phyloP scores from a whole-genome alignment of 2,329 filamentous ascomycete genomes.

The Cryphonectria carpinicola region DNA sequence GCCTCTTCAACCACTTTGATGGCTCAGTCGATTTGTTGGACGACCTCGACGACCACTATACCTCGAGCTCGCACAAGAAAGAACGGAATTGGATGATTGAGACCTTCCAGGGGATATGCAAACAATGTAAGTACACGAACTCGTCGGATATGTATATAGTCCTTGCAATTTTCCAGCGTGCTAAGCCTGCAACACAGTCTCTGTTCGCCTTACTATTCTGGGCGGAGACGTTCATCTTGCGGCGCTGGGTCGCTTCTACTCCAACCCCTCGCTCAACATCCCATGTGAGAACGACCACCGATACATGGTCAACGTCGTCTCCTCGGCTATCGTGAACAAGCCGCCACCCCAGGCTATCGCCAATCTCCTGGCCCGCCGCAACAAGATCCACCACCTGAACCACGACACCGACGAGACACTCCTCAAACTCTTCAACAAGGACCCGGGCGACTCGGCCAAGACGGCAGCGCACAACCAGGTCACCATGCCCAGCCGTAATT shows the following conservation, averaged over 20 bases:
- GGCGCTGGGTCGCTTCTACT: slow-evolving; percentile 92
- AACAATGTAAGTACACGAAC: slow-evolving; percentile 56
- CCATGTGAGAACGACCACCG: slow-evolving; percentile 82
- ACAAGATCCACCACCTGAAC: slow-evolving; percentile 76
- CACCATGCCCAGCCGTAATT: slow-evolving; percentile 93
- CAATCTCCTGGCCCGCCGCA: slow-evolving; percentile 86
- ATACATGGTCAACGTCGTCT: slow-evolving; percentile 94
- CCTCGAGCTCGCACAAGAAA: slow-evolving; percentile 85
- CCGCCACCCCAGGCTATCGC: slow-evolving; percentile 86
- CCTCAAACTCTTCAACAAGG: slow-evolving; percentile 87
- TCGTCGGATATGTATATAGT: too few species aligned
- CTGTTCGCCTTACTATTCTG: slow-evolving; percentile 87
- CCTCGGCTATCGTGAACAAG: slow-evolving; percentile 94
- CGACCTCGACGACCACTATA: slow-evolving; percentile 95
- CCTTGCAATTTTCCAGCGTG: neutral
- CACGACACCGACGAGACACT: slow-evolving; percentile 86
- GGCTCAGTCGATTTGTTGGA: slow-evolving; percentile 91
- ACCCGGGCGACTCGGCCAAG: slow-evolving; percentile 78
- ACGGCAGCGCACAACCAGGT: slow-evolving; percentile 76
- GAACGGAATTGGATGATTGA: slow-evolving; percentile 81
- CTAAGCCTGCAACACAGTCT: slow-evolving; percentile 48
- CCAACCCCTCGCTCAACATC: slow-evolving; percentile 78
- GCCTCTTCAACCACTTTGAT: slow-evolving; percentile 92
- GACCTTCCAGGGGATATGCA: slow-evolving; percentile 80
- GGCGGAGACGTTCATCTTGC: slow-evolving; percentile 93